Evolutionary conservation across 495 filamentous ascomycete genomes (phyloP), one percentile per base, ranked within the genome.

Genomic region (Apiosordaria backusii): DNA sequence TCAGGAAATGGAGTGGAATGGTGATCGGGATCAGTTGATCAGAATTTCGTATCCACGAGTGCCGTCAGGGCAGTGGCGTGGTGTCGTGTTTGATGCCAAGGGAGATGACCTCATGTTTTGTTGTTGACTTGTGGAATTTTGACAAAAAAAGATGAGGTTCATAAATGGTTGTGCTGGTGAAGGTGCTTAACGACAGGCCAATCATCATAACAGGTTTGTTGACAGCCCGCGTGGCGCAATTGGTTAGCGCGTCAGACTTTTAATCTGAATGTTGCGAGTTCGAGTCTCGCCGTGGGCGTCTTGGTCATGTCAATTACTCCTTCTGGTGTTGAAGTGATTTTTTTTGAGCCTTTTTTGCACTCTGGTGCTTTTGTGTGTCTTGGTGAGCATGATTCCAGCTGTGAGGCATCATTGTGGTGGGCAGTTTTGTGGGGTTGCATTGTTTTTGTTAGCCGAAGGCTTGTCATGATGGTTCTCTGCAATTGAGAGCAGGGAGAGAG

Each of bases 261-360:
- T 55, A 55, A 55, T 55, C 52, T 55, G 52, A 55, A 55, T 55
- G 52, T 55, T 55, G 52, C 52, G 52, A 55, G 52, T 55, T 55
- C 52, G 52, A 55, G 52, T 55, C 52, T 55, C 52, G 52, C 52
- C 52, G 22, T 55, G 52, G 52, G 52, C 52, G 52, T 0, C 35
- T 45, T 15, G 10, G 35, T 45, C 13, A 45, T 45, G 10, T 45
- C 35, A 45, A 45, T 45, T 45, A 2, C 35, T n/a, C n/a, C n/a
- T 45, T 45, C 16, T 45, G 35, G 35, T 15, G 10, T 45, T 45
- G 10, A 1, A 13, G 35, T 2, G 1, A 45, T 45, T 13, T 18
- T 9, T 45, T 45, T 0, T n/a, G n/a, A n/a, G 35, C 10, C 35
- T 15, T 13, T 45, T 45, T 45, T 45, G 35, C 35, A 45, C n/a